Evolutionary conservation across 805 yeast species (phyloP).

Genomic region (Komagataella mondaviorum): DNA sequence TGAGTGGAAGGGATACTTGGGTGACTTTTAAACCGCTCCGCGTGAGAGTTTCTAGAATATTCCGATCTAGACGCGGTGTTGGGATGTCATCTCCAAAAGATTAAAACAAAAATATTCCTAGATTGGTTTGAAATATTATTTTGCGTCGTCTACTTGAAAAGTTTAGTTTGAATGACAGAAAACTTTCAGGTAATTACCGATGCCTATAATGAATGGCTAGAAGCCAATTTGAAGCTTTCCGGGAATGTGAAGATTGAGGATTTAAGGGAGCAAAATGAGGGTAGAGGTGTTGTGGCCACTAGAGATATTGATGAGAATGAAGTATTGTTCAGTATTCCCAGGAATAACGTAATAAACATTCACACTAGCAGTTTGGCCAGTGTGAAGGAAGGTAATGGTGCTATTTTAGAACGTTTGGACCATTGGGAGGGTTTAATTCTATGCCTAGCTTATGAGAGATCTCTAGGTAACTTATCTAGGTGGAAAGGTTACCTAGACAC

Average conservation of each 20-base stretch:
- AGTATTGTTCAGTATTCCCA: conserved; percentile 55
- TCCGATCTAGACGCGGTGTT: not conserved
- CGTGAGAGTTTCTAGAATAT: not conserved
- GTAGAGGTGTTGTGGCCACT: conserved; percentile 63
- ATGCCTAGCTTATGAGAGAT: conserved; percentile 48
- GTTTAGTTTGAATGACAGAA: not conserved
- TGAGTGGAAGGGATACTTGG: not conserved
- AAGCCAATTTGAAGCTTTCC: conserved; percentile 28
- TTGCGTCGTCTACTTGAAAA: not conserved
- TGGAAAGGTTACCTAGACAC: conserved; percentile 68
- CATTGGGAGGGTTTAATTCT: conserved; percentile 77
- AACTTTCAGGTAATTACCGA: conserved; percentile 15
- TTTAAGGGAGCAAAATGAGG: conserved; percentile 44
- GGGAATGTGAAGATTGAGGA: conserved; percentile 50
- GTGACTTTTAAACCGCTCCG: not conserved
- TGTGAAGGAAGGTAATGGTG: conserved; percentile 18
- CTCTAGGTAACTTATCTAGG: conserved; percentile 27
- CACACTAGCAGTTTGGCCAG: conserved; percentile 34
- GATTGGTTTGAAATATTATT: not conserved
- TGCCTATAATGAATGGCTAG: conserved; percentile 32
- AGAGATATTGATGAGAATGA: conserved; percentile 52
- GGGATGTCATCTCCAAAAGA: not conserved
- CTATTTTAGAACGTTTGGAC: conserved; percentile 26
- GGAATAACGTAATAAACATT: conserved; percentile 41
- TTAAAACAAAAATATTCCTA: not conserved